Evolutionary conservation across 805 yeast genomes (phyloP), one percentile per base, ranked within the genome.

Genomic region (Alloascoidea africana): DNA sequence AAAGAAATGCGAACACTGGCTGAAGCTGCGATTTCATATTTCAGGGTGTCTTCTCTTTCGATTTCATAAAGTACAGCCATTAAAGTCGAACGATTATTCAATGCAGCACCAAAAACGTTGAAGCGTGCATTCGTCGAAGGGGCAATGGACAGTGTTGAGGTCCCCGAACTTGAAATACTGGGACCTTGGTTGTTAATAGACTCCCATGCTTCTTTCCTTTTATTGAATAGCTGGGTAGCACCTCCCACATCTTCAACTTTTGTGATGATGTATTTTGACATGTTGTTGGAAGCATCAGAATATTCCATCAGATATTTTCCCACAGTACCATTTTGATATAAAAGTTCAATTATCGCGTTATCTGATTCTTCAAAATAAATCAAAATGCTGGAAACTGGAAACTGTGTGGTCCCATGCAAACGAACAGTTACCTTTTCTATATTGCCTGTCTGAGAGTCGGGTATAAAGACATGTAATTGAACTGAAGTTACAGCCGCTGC

Each of bases 401-500:
- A 23, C 30, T 8, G n/a, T 23, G 8, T n/a, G 8, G 30, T 23
- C n/a, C n/a, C n/a, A n/a, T n/a, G n/a, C n/a, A n/a, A n/a, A n/a
- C n/a, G n/a, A n/a, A n/a, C n/a, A n/a, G n/a, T n/a, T n/a, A n/a
- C n/a, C n/a, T n/a, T n/a, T n/a, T n/a, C n/a, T n/a, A n/a, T n/a
- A n/a, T n/a, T n/a, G n/a, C n/a, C n/a, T n/a, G n/a, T n/a, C n/a
- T n/a, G 30, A 23, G 30, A 23, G n/a, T 23, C 8, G n/a, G n/a
- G 8, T 8, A 23, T 23, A n/a, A 23, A 23, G n/a, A 23, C 30
- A 23, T 23, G 30, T 23, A 23, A 8, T 23, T 23, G 13, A 8
- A n/a, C 30, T 23, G n/a, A 23, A 8, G 30, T 23, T 23, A n/a
- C 30, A 23, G n/a, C 30, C n/a, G n/a, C n/a, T n/a, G n/a, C n/a